Evolutionary conservation across 1,284 basidiomycete species (phyloP), one percentile per base, ranked within the genome.

Genomic region (Inonotus hispidus): DNA sequence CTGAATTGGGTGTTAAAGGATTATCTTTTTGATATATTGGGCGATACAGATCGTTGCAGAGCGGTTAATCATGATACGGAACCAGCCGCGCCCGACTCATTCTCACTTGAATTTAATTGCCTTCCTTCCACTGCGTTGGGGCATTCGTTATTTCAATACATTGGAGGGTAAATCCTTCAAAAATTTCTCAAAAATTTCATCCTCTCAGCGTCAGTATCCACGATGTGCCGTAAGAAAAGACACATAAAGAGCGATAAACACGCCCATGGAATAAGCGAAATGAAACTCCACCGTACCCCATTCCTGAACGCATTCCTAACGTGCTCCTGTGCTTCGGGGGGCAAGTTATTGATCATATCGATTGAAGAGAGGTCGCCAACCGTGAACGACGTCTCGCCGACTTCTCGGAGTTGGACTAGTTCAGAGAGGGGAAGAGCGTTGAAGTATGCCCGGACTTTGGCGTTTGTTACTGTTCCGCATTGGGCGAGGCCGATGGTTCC

Each of bases 401-500:
- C 1, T 11, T 25, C 37, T 27, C 49, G 54, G 5, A 56, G 29
- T n/a, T 39, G 25, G 6, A 43, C 43, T 10, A 56, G 49, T 16
- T 53, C 75, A 1, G 70, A 70, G 2, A 38, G 49, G 37, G 73
- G 64, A 23, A 66, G 67, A 14, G 67, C 45, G 27, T 65, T 25
- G 63, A 82, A 69, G 58, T 73, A 72, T 10, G 66, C 32, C 29
- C 69, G 67, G 27, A 78, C 79, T 68, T 75, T 80, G 21, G 73
- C 70, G 64, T 75, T 75, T 59, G 82, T 72, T 35, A 82, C 71
- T 1, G 79, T 77, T 35, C 75, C 74, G 56, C 79, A 82, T 64
- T 81, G 80, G 0, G 81, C 79, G 32, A 82, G 72, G 32, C 80
- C 80, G 47, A 81, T 67, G 0, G 80, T 82, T 16, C 81, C 80